phyloP scores from a whole-genome alignment of 2,329 filamentous ascomycete genomes.

The Alternaria sp. region DNA sequence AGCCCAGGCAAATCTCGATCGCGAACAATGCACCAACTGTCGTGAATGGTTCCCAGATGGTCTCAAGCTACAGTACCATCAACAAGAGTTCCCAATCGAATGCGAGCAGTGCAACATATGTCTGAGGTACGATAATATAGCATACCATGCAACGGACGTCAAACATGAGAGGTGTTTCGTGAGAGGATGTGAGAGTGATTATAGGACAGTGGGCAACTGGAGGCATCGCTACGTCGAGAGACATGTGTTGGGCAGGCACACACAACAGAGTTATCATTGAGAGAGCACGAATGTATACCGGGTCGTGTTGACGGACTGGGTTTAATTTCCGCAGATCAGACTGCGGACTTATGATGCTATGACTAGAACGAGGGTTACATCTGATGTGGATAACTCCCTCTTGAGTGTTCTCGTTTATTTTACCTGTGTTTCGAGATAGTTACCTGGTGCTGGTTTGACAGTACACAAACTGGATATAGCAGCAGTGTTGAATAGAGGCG shows the following conservation, averaged over 20 bases:
- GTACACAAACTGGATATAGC: neutral
- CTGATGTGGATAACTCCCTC: neutral
- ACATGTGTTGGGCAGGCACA: slow-evolving; percentile 16
- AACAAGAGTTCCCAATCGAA: slow-evolving; percentile 21
- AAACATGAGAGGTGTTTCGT: slow-evolving; percentile 37
- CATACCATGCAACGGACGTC: slow-evolving; percentile 24
- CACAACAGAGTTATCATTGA: slow-evolving; percentile 16
- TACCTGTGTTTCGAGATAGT: neutral
- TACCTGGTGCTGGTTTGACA: neutral
- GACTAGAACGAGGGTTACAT: neutral
- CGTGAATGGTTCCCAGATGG: slow-evolving; percentile 27
- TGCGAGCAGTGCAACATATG: slow-evolving; percentile 31
- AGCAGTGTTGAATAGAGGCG: too few relatives aligned
- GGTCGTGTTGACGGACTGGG: neutral
- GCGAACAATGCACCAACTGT: slow-evolving; percentile 31
- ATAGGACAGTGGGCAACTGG: slow-evolving; percentile 29
- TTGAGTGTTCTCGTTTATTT: neutral
- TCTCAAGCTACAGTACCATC: slow-evolving; percentile 19
- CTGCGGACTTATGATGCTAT: neutral
- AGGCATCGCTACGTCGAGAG: slow-evolving; percentile 22
- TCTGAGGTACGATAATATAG: slow-evolving; percentile 26
- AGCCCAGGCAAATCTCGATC: slow-evolving; percentile 31
- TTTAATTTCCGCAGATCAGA: neutral
- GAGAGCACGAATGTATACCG: too few relatives aligned
- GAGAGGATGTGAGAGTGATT: slow-evolving; percentile 25